A percentile compares a stretch with the other conserved stretches of the same genome.
phyloP scores from a whole-genome alignment of 768 basidiomycete genomes.

The Termitomyces sp. region DNA sequence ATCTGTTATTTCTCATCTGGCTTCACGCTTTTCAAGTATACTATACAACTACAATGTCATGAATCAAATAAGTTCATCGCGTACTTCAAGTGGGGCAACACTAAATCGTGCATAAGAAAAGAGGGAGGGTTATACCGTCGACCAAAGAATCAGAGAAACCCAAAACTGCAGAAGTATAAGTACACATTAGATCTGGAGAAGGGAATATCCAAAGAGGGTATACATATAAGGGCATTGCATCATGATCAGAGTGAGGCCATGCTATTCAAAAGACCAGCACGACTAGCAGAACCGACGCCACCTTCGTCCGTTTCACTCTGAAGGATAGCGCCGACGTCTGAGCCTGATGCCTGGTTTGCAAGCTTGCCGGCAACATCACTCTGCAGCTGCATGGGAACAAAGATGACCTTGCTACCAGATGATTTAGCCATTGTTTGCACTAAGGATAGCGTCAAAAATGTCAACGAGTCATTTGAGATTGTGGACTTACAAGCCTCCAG shows the following conservation, averaged over 20 bases:
- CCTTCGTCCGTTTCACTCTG: slow-evolving; percentile 39
- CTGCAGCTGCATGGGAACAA: slow-evolving; percentile 91
- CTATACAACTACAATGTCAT: not conserved
- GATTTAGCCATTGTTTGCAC: slow-evolving; percentile 93
- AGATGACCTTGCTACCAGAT: slow-evolving; percentile 87
- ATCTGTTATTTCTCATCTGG: too few species aligned
- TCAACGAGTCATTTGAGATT: not conserved
- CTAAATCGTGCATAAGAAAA: not conserved
- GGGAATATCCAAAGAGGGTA: slow-evolving; percentile 1
- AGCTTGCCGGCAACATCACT: slow-evolving; percentile 62
- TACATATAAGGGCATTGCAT: slow-evolving; percentile 2
- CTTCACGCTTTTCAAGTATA: not conserved
- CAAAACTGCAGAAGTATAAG: slow-evolving; percentile 4
- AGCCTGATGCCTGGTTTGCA: slow-evolving; percentile 25
- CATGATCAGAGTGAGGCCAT: slow-evolving; percentile 40
- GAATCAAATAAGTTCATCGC: not conserved
- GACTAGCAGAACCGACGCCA: slow-evolving; percentile 38
- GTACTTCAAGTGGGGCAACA: not conserved
- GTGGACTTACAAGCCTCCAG: slow-evolving; percentile 69
- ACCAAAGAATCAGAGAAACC: not conserved
- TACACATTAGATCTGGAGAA: slow-evolving; percentile 1
- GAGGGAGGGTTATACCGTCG: too few species aligned
- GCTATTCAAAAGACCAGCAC: slow-evolving; percentile 51
- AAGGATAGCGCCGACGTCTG: slow-evolving; percentile 25
- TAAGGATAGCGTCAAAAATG: slow-evolving; percentile 13